These are phyloP conservation scores for Penicillium sp. DNA, from an alignment of 2,329 filamentous ascomycete species.

Conservation along the genomic window DNA sequence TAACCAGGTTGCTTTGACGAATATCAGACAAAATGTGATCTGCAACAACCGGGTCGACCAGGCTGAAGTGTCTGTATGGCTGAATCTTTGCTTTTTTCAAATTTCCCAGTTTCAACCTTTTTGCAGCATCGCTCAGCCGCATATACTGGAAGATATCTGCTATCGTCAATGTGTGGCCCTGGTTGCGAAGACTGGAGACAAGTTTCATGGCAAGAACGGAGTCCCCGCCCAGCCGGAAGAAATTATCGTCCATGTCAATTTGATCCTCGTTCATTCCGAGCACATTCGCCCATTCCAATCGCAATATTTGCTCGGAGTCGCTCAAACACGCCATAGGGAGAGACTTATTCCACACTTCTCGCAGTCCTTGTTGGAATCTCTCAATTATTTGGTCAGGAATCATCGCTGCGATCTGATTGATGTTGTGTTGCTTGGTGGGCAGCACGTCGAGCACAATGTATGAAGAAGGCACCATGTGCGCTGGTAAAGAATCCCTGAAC, in stretches of 20 bases:
- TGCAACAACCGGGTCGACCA: constrained; percentile 37
- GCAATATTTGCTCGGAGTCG: constrained; percentile 32
- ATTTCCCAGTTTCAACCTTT: constrained; percentile 39
- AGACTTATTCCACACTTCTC: constrained; percentile 31
- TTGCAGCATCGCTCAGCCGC: constrained; percentile 49
- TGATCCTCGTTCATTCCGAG: constrained; percentile 28
- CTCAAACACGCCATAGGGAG: constrained; percentile 28
- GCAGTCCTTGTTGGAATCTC: constrained; percentile 15
- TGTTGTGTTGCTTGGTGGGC: constrained; percentile 13
- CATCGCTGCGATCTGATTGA: constrained; percentile 14
- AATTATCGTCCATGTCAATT: constrained; percentile 52
- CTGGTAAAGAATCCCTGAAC: constrained; percentile 39
- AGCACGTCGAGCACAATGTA: constrained; percentile 41
- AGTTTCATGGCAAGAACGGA: constrained; percentile 56
- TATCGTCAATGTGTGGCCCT: constrained; percentile 42
- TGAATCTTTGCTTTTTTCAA: constrained; percentile 17
- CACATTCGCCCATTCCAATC: constrained; percentile 26
- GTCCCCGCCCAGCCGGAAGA: constrained; percentile 57
- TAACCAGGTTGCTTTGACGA: constrained; percentile 46
- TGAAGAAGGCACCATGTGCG: constrained; percentile 40
- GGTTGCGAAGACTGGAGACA: constrained; percentile 41
- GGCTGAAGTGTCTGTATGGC: constrained; percentile 46
- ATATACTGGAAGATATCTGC: constrained; percentile 46
- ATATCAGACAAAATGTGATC: constrained; percentile 40
- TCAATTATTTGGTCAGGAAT: constrained; percentile 15